Evolutionary conservation across 768 basidiomycete genomes (phyloP).

Genomic region (Lanmaoa rubissima): DNA sequence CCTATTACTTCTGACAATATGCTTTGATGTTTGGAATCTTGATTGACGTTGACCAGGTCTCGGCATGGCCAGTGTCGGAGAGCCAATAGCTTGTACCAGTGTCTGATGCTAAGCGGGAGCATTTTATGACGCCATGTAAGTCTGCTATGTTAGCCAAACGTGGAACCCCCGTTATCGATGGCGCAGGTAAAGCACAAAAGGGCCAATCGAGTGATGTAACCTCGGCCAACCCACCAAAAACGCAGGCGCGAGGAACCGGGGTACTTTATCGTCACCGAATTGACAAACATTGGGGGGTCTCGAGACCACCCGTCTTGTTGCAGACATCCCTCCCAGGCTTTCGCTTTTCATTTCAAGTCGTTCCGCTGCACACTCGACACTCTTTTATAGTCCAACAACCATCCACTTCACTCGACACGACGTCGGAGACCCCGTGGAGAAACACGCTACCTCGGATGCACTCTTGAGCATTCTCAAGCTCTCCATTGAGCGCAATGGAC

Average conservation of each 20-base stretch:
- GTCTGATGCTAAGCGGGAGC: background rate
- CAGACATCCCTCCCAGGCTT: conserved; percentile 1
- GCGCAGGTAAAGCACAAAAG: background rate
- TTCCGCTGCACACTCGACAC: background rate
- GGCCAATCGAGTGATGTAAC: background rate
- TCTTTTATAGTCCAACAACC: background rate
- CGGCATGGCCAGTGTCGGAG: background rate
- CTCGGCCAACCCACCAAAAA: background rate
- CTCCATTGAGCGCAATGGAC: conserved; percentile 1
- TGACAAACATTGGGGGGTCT: conserved; percentile 24
- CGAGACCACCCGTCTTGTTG: conserved; percentile 20
- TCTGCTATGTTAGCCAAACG: background rate
- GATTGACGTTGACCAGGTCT: background rate
- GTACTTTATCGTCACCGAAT: conserved; percentile 12
- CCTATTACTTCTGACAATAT: background rate
- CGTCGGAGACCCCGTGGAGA: background rate
- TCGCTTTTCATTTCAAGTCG: background rate
- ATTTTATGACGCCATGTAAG: background rate
- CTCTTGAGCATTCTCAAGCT: background rate
- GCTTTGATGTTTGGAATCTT: too few species aligned
- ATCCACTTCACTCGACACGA: background rate
- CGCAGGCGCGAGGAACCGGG: conserved; percentile 2
- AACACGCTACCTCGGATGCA: background rate
- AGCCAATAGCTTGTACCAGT: background rate
- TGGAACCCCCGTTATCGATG: background rate